phyloP scores from a whole-genome alignment of 2,329 filamentous ascomycete genomes.

The Colletotrichum abscissum region DNA sequence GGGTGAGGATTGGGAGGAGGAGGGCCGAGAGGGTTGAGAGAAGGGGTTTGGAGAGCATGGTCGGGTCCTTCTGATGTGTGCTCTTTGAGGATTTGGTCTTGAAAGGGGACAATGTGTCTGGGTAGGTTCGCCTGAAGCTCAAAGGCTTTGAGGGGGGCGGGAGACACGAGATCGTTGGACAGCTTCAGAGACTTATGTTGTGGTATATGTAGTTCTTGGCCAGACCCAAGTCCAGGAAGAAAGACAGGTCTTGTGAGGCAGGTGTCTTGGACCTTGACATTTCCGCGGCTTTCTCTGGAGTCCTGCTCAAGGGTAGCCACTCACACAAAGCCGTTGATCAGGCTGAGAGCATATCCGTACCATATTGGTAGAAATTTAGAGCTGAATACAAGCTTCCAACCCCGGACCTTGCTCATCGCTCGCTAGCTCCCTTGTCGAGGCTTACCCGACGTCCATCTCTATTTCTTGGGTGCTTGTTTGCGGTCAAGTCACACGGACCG shows the following conservation, averaged over 20 bases:
- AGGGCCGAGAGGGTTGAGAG: not conserved
- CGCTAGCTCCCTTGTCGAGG: not conserved
- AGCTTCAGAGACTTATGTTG: too few relatives aligned
- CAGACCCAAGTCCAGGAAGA: too few relatives aligned
- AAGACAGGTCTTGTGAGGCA: too few relatives aligned
- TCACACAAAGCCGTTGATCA: too few relatives aligned
- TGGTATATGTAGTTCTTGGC: not conserved
- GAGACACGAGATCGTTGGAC: too few relatives aligned
- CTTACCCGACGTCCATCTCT: not conserved
- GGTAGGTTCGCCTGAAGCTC: not conserved
- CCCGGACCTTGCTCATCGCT: not conserved
- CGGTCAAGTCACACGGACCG: too few relatives aligned
- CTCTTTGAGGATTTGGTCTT: not conserved
- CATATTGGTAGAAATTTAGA: not conserved
- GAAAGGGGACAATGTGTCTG: not conserved
- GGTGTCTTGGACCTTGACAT: too few relatives aligned
- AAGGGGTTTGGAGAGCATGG: not conserved
- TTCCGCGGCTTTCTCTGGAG: too few relatives aligned
- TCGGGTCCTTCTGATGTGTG: not conserved
- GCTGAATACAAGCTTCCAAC: not conserved
- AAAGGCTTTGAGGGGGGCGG: not conserved
- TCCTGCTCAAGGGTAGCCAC: not conserved
- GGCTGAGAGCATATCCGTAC: too few relatives aligned
- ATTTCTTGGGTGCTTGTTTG: not conserved
- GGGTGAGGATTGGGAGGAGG: not conserved